phyloP scores from a whole-genome alignment of 1,284 basidiomycete genomes.

The Pisolithus thermaeus region DNA sequence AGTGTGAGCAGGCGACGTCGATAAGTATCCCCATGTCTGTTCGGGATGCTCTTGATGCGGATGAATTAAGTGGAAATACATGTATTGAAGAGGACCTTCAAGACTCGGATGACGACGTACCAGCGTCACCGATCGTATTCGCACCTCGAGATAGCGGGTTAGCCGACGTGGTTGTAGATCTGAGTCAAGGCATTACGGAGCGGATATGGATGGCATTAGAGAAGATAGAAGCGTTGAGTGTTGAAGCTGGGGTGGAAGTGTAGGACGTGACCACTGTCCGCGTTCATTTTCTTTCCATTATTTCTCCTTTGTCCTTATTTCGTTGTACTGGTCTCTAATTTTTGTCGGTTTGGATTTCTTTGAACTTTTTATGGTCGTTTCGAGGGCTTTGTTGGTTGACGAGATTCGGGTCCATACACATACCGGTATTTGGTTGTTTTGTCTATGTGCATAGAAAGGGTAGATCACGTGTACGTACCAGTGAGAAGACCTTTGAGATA shows the following conservation, averaged over 20 bases:
- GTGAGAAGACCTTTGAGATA: too few species aligned
- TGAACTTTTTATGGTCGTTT: too few species aligned
- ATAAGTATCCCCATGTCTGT: slow-evolving; percentile 17
- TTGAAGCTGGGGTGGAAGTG: too few species aligned
- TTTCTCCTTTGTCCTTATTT: too few species aligned
- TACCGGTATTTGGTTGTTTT: too few species aligned
- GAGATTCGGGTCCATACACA: too few species aligned
- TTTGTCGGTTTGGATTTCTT: too few species aligned
- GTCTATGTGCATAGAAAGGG: too few species aligned
- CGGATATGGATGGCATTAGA: slow-evolving; percentile 17
- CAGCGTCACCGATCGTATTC: not conserved
- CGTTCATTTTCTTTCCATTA: not conserved
- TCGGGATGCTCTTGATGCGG: not conserved
- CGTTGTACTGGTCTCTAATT: too few species aligned
- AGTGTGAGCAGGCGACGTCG: slow-evolving; percentile 11
- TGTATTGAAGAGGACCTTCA: too few species aligned
- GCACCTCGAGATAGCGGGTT: not conserved
- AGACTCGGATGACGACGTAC: not conserved
- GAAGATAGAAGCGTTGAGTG: slow-evolving; percentile 18
- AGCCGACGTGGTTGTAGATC: not conserved
- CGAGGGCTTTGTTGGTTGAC: too few species aligned
- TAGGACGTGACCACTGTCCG: not conserved
- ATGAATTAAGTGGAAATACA: not conserved
- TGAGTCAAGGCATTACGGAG: slow-evolving; percentile 6
- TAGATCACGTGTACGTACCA: too few species aligned